These are phyloP conservation scores for Alternaria triticimaculans DNA, from an alignment of 2,329 filamentous ascomycete genomes.

Conservation along the genomic window DNA sequence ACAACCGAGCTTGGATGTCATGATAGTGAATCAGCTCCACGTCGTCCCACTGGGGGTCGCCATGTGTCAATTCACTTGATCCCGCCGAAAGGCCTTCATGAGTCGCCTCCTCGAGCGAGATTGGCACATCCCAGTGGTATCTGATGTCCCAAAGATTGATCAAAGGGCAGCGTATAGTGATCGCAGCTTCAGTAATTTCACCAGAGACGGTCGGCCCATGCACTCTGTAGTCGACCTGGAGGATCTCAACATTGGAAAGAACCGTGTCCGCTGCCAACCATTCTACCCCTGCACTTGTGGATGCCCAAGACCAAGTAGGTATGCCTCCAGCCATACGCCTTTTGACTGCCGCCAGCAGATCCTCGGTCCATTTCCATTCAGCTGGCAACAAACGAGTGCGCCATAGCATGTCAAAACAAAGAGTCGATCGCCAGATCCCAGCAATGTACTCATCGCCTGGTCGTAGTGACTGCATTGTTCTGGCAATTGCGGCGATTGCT, in stretches of 20 bases:
- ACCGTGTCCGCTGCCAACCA: background rate
- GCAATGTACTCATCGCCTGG: too few species aligned
- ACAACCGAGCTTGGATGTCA: background rate
- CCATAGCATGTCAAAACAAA: background rate
- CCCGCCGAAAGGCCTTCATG: background rate
- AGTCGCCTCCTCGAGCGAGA: background rate
- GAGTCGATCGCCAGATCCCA: background rate
- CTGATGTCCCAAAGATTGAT: fast-evolving
- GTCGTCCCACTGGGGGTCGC: background rate
- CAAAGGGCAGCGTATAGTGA: background rate
- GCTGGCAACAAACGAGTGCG: too few species aligned
- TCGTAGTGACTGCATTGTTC: background rate
- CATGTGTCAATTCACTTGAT: background rate
- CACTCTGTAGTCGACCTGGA: background rate
- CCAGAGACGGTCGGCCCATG: background rate
- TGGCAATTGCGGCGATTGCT: background rate
- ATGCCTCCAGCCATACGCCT: background rate
- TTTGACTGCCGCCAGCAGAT: background rate
- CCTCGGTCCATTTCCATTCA: too few species aligned
- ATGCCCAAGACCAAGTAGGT: background rate
- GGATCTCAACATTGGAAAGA: background rate
- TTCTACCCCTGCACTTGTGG: background rate
- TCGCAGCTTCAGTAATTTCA: background rate
- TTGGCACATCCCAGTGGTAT: background rate
- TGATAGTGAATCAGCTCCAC: background rate